Conservation (phyloP, 176 grass and related monocot genomes). For the Puccinellia tenuiflora region DNA sequence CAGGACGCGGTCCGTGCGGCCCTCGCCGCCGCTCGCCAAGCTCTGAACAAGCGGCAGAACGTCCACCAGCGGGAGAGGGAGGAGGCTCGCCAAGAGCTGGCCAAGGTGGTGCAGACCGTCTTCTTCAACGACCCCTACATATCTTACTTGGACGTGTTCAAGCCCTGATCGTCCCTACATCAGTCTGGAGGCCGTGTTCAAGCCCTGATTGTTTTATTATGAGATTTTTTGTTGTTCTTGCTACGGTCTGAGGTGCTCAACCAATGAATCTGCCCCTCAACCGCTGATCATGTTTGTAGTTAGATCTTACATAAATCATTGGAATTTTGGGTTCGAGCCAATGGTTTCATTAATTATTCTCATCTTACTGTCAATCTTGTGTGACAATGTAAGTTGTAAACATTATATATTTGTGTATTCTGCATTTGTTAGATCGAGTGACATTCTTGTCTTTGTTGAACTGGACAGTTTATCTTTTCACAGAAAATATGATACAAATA, state of each 20-base stretch:
- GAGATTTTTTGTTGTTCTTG: not conserved
- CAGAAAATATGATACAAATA: not conserved
- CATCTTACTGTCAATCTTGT: not conserved
- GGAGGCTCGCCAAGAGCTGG: constrained; percentile 22
- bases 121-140: constrained; percentile 39
- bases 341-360: not conserved
- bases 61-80: not conserved
- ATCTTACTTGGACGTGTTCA: constrained; percentile 1
- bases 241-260: no score
- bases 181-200: constrained; percentile 4
- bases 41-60: not conserved
- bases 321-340: not conserved
- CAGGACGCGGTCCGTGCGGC: not conserved
- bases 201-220: not conserved
- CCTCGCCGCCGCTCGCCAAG: not conserved
- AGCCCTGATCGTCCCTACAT: constrained; percentile 12
- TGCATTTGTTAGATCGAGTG: not conserved
- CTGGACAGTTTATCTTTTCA: not conserved
- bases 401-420: not conserved
- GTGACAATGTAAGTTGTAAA: not conserved
- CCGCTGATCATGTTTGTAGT: no score
- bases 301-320: not conserved
- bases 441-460: not conserved
- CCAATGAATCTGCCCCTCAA: no score
- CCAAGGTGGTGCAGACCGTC: constrained; percentile 28